Percentiles rank a stretch among this genome's conserved stretches.
These are phyloP conservation scores for Skeletonema costatum DNA, from an alignment of 108 stramenopile genomes.

Conservation along the genomic window DNA sequence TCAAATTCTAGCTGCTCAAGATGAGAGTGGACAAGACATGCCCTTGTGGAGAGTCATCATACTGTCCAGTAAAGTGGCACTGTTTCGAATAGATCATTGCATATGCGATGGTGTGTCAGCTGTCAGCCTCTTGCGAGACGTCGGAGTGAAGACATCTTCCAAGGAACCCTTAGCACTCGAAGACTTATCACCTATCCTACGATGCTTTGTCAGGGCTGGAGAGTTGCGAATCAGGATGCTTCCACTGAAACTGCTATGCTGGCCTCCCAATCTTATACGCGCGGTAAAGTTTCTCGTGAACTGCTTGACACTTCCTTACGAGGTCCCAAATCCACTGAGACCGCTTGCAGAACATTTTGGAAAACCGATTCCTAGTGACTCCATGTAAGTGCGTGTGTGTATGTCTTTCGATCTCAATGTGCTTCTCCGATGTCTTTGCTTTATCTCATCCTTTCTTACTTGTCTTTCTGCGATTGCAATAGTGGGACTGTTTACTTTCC, in stretches of 20 bases:
- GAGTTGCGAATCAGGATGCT: constrained; percentile 10
- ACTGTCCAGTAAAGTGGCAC: not conserved
- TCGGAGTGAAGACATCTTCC: constrained; percentile 5
- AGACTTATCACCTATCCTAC: constrained; percentile 11
- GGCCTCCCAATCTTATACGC: constrained; percentile 13
- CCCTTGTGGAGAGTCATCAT: constrained; percentile 26
- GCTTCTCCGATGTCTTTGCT: too few species aligned
- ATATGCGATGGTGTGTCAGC: constrained; percentile 21
- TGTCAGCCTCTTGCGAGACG: constrained; percentile 6
- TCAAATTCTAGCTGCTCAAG: constrained; percentile 11
- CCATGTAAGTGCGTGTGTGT: too few species aligned
- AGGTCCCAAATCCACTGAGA: constrained; percentile 16
- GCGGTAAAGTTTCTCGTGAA: not conserved
- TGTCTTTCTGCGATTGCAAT: not conserved
- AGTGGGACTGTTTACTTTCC: constrained; percentile 24
- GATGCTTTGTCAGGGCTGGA: constrained; percentile 10
- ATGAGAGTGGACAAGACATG: constrained; percentile 13
- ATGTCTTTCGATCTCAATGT: too few species aligned
- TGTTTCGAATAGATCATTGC: constrained; percentile 20
- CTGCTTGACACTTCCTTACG: not conserved
- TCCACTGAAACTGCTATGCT: constrained; percentile 12
- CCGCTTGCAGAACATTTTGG: constrained; percentile 12
- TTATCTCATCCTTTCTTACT: too few species aligned
- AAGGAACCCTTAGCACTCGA: constrained; percentile 4
- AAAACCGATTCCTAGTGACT: constrained; percentile 5